Percentiles rank a stretch among this genome's conserved stretches.
These are phyloP conservation scores for Blastobotrys terrestris DNA, from an alignment of 805 yeast genomes.

Conservation along the genomic window DNA sequence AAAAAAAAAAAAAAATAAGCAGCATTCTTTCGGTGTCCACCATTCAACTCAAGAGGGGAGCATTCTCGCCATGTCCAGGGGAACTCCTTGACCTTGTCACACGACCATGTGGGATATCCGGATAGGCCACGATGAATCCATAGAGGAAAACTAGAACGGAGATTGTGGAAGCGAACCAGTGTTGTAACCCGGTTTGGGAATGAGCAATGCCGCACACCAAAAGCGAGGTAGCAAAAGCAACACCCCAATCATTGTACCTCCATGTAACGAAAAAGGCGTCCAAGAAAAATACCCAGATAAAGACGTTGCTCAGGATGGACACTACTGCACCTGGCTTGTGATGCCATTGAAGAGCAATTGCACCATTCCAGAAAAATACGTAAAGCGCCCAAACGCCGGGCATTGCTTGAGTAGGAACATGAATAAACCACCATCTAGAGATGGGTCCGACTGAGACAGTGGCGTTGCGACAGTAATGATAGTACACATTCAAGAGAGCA, in stretches of 20 bases:
- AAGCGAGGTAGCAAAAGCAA: slow-evolving; percentile 54
- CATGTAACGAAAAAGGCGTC: slow-evolving; percentile 55
- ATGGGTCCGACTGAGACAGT: slow-evolving; percentile 52
- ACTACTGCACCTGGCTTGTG: slow-evolving; percentile 38
- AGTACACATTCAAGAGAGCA: slow-evolving; percentile 19
- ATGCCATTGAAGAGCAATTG: slow-evolving; percentile 44
- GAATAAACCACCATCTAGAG: slow-evolving; percentile 50
- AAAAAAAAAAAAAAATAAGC: background rate
- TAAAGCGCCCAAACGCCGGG: slow-evolving; percentile 73
- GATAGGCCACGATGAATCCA: slow-evolving; percentile 4
- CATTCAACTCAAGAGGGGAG: slow-evolving; percentile 2
- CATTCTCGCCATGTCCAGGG: slow-evolving; percentile 3
- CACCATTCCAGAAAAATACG: slow-evolving; percentile 80
- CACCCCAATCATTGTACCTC: slow-evolving; percentile 62
- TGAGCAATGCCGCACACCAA: slow-evolving; percentile 57
- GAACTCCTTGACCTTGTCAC: background rate
- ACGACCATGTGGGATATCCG: slow-evolving; percentile 3
- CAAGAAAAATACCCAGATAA: slow-evolving; percentile 71
- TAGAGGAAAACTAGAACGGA: slow-evolving; percentile 1
- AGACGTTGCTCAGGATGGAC: slow-evolving; percentile 62
- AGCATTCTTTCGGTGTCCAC: background rate
- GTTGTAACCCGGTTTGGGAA: background rate
- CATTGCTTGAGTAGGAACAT: slow-evolving; percentile 58
- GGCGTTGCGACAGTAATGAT: slow-evolving; percentile 31
- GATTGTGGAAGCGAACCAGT: slow-evolving; percentile 6